Percentiles rank a stretch among this genome's conserved stretches.
phyloP scores from a whole-genome alignment of 2,329 filamentous ascomycete species.

The Neofusicoccum parvum region DNA sequence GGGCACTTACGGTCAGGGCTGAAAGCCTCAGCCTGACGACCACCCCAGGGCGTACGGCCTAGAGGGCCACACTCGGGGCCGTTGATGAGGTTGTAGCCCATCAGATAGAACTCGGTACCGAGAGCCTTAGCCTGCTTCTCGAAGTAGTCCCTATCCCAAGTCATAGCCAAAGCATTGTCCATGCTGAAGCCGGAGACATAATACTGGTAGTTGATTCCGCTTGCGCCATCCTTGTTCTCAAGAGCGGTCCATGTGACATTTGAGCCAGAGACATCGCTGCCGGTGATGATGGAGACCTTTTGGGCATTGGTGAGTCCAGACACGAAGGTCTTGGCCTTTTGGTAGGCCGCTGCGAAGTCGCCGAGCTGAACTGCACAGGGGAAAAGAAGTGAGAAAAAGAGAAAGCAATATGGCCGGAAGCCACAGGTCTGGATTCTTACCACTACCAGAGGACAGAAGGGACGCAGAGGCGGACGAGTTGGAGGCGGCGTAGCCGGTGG shows the following conservation, averaged over 20 bases:
- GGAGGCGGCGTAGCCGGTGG: slow-evolving; percentile 3
- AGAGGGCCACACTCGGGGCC: slow-evolving; percentile 22
- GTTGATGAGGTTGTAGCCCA: slow-evolving; percentile 29
- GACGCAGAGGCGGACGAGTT: slow-evolving; percentile 4
- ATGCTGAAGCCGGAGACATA: slow-evolving; percentile 29
- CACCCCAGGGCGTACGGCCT: slow-evolving; percentile 12
- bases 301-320: slow-evolving; percentile 14
- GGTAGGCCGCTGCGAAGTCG: slow-evolving; percentile 8
- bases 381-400: neutral
- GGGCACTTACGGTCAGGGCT: slow-evolving; percentile 8
- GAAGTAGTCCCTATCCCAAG: slow-evolving; percentile 26
- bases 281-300: slow-evolving; percentile 17
- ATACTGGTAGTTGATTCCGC: slow-evolving; percentile 28
- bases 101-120: slow-evolving; percentile 27
- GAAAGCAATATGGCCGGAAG: neutral
- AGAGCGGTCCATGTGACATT: slow-evolving; percentile 27
- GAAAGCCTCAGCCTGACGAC: slow-evolving; percentile 11
- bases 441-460: slow-evolving; percentile 13
- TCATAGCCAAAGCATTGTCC: slow-evolving; percentile 29
- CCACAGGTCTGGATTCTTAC: neutral
- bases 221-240: slow-evolving; percentile 27
- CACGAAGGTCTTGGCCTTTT: slow-evolving; percentile 7
- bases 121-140: slow-evolving; percentile 25
- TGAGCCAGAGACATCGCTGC: slow-evolving; percentile 1
- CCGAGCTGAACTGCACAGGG: slow-evolving; percentile 4